phyloP scores from a whole-genome alignment of 2,329 filamentous ascomycete species.

The Tolypocladium inflatum region DNA sequence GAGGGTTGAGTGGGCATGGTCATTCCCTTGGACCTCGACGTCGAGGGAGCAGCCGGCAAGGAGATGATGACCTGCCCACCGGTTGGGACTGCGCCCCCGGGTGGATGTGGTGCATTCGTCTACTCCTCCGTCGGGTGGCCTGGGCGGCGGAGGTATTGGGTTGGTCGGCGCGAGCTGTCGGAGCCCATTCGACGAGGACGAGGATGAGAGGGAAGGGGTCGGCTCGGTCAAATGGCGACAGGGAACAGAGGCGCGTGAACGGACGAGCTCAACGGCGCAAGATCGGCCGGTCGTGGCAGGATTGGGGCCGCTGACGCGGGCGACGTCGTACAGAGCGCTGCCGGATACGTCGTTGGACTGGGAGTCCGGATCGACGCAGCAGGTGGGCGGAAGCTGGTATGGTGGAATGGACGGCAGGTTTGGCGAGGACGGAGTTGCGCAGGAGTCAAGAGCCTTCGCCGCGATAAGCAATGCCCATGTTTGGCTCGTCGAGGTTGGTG shows the following conservation, averaged over 20 bases:
- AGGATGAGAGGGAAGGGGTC: background rate
- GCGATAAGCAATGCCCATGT: background rate
- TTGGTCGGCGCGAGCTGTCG: background rate
- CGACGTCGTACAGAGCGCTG: background rate
- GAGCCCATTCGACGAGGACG: background rate
- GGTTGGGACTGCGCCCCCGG: slow-evolving; percentile 27
- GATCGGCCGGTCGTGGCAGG: background rate
- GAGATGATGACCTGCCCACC: slow-evolving; percentile 23
- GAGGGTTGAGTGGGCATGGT: slow-evolving; percentile 25
- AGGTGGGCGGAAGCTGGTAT: background rate
- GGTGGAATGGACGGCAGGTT: background rate
- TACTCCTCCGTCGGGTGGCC: slow-evolving; percentile 6
- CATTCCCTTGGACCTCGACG: slow-evolving; percentile 18
- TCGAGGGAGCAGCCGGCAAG: slow-evolving; percentile 23
- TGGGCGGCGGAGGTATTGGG: background rate
- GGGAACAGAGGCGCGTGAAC: background rate
- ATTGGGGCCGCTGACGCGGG: background rate
- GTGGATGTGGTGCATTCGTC: slow-evolving; percentile 26
- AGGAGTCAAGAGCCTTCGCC: background rate
- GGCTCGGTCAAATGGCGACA: background rate
- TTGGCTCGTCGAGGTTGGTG: background rate
- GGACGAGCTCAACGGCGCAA: background rate
- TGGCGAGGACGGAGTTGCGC: background rate
- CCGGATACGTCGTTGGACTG: background rate
- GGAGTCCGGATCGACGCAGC: background rate